These are phyloP conservation scores for Jasminum sambac DNA, from an alignment of 257 asterid genomes.

Conservation along the genomic window DNA sequence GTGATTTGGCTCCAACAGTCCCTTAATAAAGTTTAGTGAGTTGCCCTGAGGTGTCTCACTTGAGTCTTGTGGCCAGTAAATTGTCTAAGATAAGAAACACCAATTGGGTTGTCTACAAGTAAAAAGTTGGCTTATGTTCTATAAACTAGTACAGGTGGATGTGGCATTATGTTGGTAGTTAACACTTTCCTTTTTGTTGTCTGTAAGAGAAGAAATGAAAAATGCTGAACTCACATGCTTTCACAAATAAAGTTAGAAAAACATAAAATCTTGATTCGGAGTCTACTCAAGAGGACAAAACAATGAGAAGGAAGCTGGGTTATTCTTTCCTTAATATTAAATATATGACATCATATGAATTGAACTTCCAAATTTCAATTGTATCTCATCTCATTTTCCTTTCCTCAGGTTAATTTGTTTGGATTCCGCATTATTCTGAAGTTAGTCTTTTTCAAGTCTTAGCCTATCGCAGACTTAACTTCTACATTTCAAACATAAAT, in stretches of 20 bases:
- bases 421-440: neutral
- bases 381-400: neutral
- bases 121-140: neutral
- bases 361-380: neutral
- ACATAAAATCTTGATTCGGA: neutral
- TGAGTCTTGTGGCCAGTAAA: neutral
- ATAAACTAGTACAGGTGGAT: neutral
- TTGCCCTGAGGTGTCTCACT: neutral
- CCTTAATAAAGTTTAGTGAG: neutral
- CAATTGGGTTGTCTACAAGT: conserved; percentile 1
- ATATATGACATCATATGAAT: neutral
- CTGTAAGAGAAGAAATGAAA: neutral
- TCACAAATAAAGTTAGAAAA: neutral
- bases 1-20: neutral
- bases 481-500: neutral
- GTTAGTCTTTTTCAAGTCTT: neutral
- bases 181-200: neutral
- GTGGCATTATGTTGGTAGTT: neutral
- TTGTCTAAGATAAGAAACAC: neutral
- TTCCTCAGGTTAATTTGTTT: neutral
- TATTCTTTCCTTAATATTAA: neutral
- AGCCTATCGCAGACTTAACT: neutral
- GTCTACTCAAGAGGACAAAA: neutral
- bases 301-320: neutral
- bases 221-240: neutral